Evolutionary conservation across 169 alveolate genomes (phyloP).

Genomic region (Amoebophrya sp.): DNA sequence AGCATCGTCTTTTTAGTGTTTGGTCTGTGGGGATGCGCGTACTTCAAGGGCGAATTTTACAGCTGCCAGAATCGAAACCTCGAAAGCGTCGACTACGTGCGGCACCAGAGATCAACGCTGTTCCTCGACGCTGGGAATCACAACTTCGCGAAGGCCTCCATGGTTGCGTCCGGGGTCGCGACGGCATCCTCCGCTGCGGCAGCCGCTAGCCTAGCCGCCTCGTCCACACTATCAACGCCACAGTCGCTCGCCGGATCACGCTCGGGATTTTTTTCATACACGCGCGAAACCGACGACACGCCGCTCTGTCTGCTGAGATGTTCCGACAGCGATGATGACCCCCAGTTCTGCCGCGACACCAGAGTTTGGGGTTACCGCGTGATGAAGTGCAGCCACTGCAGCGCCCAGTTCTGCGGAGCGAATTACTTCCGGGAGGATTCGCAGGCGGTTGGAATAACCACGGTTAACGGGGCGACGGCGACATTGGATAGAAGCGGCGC

Average conservation of each 20-base stretch:
- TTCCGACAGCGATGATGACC: neutral
- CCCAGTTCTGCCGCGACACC: neutral
- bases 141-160: neutral
- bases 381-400: neutral
- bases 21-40: constrained; percentile 53
- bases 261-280: too few species aligned
- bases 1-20: constrained; percentile 48
- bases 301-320: neutral
- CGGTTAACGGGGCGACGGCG: too few species aligned
- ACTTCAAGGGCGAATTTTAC: constrained; percentile 46
- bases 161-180: too few species aligned
- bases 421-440: neutral
- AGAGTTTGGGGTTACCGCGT: neutral
- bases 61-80: constrained; percentile 28
- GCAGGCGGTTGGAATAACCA: too few species aligned
- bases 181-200: too few species aligned
- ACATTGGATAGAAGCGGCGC: too few species aligned
- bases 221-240: too few species aligned
- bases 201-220: too few species aligned
- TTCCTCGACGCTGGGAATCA: neutral
- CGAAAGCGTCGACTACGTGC: neutral
- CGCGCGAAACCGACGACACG: neutral
- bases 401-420: neutral
- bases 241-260: too few species aligned
- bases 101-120: neutral